These are phyloP conservation scores for Arthroderma sp. DNA, from an alignment of 2,329 filamentous ascomycete species.

Conservation along the genomic window DNA sequence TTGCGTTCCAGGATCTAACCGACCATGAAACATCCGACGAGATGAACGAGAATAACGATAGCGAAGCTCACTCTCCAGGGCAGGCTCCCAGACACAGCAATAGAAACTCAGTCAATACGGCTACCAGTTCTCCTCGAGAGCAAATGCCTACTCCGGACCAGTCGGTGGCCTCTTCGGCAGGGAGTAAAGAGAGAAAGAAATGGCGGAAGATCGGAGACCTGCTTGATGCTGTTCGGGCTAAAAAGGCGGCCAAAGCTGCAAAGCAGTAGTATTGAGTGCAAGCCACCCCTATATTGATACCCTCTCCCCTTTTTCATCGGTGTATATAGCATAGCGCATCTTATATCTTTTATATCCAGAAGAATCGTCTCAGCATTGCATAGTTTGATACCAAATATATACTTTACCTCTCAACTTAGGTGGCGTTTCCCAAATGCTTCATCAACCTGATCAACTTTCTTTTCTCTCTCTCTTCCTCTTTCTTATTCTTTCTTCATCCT, in stretches of 20 bases:
- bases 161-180: not conserved
- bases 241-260: not conserved
- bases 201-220: not conserved
- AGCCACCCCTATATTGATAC: not conserved
- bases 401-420: no score
- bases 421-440: no score
- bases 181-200: not conserved
- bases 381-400: no score
- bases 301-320: not conserved
- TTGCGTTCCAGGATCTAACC: not conserved
- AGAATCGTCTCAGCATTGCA: not conserved
- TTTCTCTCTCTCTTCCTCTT: no score
- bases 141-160: not conserved
- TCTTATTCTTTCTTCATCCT: no score
- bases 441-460: no score
- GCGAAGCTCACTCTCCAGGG: not conserved
- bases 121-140: not conserved
- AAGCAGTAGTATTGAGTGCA: no score
- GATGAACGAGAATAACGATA: not conserved
- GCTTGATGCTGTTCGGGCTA: not conserved
- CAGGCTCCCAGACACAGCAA: not conserved
- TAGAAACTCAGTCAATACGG: not conserved
- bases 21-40: not conserved
- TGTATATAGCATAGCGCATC: slow-evolving; percentile 3
- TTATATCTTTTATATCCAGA: not conserved